phyloP scores from a whole-genome alignment of 2,329 filamentous ascomycete genomes.

The Fusarium denticulatum region DNA sequence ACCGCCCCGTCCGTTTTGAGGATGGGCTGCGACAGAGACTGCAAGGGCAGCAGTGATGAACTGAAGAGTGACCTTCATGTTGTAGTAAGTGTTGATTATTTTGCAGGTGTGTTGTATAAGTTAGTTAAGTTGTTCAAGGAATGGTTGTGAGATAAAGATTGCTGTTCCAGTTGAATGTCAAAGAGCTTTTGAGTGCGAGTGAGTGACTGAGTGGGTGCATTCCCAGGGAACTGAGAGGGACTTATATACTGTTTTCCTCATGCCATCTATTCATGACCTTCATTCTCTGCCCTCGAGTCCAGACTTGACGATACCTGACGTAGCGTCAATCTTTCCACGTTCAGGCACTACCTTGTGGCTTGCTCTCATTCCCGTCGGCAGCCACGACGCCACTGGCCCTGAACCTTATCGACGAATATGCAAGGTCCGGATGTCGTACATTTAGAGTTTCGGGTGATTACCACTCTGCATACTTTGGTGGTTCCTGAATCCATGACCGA shows the following conservation, averaged over 20 bases:
- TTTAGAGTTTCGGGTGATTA: not conserved
- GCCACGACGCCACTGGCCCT: constrained; percentile 8
- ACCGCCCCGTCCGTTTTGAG: not conserved
- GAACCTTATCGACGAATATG: not conserved
- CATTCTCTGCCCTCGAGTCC: not conserved
- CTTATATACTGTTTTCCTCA: not conserved
- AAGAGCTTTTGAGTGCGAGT: not conserved
- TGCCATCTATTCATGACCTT: no score
- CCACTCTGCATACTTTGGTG: not conserved
- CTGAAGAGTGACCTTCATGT: constrained; percentile 17
- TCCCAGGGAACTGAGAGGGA: not conserved
- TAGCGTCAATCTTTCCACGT: not conserved
- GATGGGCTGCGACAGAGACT: constrained; percentile 1
- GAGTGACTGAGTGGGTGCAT: not conserved
- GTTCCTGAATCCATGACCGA: constrained; percentile 4
- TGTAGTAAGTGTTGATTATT: not conserved
- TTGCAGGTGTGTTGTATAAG: not conserved
- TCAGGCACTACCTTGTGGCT: constrained; percentile 2
- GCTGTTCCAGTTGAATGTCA: not conserved
- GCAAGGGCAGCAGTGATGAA: not conserved
- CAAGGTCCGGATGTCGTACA: not conserved
- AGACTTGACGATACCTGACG: constrained; percentile 2
- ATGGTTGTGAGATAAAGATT: not conserved
- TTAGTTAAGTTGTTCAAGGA: not conserved
- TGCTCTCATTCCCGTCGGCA: constrained; percentile 4